These are phyloP conservation scores for Curvularia spicifera DNA, from an alignment of 2,329 filamentous ascomycete species.

Conservation along the genomic window DNA sequence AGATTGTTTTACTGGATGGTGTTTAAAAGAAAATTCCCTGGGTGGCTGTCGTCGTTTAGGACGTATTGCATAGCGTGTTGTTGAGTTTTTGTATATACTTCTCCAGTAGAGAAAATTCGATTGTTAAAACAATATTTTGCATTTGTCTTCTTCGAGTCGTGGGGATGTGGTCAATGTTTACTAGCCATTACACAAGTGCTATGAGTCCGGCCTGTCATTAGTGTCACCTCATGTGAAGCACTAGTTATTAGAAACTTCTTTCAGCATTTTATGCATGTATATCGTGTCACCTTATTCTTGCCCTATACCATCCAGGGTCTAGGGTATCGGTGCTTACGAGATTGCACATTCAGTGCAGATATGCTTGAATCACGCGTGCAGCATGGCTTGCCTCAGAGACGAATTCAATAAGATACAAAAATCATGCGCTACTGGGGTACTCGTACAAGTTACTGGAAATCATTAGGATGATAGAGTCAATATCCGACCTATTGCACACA, in stretches of 20 bases:
- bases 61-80: background rate
- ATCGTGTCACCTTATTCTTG: background rate
- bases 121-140: background rate
- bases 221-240: background rate
- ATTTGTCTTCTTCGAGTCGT: background rate
- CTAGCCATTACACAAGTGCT: background rate
- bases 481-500: background rate
- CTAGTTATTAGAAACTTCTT: too few species aligned
- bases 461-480: background rate
- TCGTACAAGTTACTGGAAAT: background rate
- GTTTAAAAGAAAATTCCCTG: background rate
- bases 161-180: background rate
- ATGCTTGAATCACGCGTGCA: background rate
- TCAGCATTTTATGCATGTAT: too few species aligned
- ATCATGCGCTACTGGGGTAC: too few species aligned
- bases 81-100: background rate
- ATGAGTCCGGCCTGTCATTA: background rate
- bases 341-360: background rate
- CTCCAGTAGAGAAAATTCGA: background rate
- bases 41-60: background rate
- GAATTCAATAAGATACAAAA: too few species aligned
- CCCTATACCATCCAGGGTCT: background rate
- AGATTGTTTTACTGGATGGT: background rate
- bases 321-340: background rate
- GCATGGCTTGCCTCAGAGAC: background rate